Conservation (phyloP, 495 filamentous ascomycete genomes). For the Trichoderma asperelloides region DNA sequence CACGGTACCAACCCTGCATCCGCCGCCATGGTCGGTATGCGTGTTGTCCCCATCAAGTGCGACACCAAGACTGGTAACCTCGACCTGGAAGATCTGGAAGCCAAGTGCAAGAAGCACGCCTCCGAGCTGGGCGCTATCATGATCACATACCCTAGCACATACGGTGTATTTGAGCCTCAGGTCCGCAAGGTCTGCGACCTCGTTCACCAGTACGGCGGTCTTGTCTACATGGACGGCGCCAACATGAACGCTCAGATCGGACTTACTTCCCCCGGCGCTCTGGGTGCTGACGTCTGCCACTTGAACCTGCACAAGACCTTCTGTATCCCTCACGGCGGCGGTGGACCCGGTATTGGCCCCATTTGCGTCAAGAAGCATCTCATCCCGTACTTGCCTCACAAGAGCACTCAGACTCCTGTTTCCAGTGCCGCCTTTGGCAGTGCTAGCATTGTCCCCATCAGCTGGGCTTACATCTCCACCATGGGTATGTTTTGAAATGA, state of each 20-base stretch:
- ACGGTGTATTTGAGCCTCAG: constrained; percentile 88
- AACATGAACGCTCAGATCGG: constrained; percentile 99
- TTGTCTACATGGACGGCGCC: constrained; percentile 98
- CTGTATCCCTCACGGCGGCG: constrained; percentile 96
- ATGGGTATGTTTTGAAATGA: constrained; percentile 53
- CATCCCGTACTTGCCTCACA: constrained; percentile 59
- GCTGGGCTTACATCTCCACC: constrained; percentile 95
- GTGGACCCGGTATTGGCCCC: constrained; percentile 90
- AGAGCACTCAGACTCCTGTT: constrained; percentile 51
- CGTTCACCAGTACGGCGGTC: constrained; percentile 82
- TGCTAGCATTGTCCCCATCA: constrained; percentile 91
- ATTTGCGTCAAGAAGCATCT: constrained; percentile 88
- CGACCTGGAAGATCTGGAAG: constrained; percentile 75
- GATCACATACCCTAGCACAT: constrained; percentile 97
- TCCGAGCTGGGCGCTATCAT: constrained; percentile 89
- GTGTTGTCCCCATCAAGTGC: constrained; percentile 89
- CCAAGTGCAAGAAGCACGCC: constrained; percentile 80
- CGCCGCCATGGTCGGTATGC: constrained; percentile 96
- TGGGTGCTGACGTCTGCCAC: constrained; percentile 97
- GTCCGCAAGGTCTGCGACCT: constrained; percentile 79
- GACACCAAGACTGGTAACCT: constrained; percentile 82
- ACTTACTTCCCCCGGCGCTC: constrained; percentile 91
- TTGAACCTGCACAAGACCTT: constrained; percentile 98
- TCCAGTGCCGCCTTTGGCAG: constrained; percentile 85
- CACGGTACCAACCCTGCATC: constrained; percentile 97